Percentiles rank a stretch among this genome's conserved stretches.
Conservation (phyloP, 2,329 filamentous ascomycete genomes). For the Aplosporella prunicola region DNA sequence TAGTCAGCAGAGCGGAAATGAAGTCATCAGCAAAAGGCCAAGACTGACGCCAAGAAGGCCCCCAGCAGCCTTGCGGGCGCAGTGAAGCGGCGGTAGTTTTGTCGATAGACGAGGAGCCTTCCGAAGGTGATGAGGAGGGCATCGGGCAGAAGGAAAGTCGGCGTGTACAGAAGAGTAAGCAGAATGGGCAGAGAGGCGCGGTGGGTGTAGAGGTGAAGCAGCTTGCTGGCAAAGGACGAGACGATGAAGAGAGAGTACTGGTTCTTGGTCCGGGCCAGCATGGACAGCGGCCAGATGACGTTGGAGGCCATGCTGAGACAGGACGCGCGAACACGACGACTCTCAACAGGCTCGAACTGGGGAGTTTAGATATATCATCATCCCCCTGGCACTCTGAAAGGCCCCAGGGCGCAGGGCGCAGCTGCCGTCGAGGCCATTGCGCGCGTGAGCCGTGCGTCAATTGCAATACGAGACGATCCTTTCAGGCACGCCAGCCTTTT, state of each 20-base stretch:
- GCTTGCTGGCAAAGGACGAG: conserved; percentile 25
- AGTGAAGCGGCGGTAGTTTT: not conserved
- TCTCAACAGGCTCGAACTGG: too few species aligned
- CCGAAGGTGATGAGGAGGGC: conserved; percentile 22
- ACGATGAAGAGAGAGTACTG: conserved; percentile 24
- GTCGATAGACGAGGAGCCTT: conserved; percentile 22
- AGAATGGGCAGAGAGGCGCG: conserved; percentile 23
- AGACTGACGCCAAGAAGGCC: conserved; percentile 22
- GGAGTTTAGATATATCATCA: too few species aligned
- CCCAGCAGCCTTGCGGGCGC: conserved; percentile 16
- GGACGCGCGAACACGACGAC: too few species aligned
- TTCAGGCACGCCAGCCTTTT: too few species aligned
- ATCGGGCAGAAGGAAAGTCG: conserved; percentile 30
- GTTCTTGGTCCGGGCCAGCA: conserved; percentile 7
- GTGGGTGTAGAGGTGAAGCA: conserved; percentile 27
- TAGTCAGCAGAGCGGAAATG: conserved; percentile 28
- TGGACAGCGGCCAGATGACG: conserved; percentile 4
- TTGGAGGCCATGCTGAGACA: conserved; percentile 3
- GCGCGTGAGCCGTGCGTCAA: too few species aligned
- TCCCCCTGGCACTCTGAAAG: too few species aligned
- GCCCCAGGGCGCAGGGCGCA: too few species aligned
- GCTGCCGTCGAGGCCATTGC: too few species aligned
- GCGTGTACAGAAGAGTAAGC: conserved; percentile 28
- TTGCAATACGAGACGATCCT: too few species aligned
- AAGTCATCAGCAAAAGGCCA: conserved; percentile 24